Conservation (phyloP, 2,329 filamentous ascomycete species). For the Metarhizium robertsii region DNA sequence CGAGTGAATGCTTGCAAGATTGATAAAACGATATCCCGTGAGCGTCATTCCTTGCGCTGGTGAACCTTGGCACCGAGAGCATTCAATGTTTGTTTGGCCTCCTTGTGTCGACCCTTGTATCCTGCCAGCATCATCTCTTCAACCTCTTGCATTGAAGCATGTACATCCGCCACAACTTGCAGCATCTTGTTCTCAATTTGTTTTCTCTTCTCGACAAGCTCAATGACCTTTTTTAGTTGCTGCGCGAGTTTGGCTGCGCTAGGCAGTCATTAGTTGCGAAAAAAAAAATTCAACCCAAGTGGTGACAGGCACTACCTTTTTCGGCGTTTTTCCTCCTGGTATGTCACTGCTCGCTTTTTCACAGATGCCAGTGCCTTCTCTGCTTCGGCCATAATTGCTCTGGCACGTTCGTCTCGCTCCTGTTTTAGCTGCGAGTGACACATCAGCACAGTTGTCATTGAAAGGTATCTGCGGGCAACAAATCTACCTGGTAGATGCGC, state of each 20-base stretch:
- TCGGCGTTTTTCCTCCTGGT: constrained; percentile 14
- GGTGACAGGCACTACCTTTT: constrained; percentile 12
- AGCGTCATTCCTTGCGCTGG: not conserved
- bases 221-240: constrained; percentile 11
- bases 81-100: constrained; percentile 10
- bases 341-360: constrained; percentile 11
- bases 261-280: not conserved
- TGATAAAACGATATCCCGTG: not conserved
- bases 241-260: constrained; percentile 12
- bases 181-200: constrained; percentile 19
- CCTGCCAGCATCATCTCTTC: constrained; percentile 22
- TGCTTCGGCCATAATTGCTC: constrained; percentile 14
- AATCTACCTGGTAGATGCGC: constrained; percentile 16
- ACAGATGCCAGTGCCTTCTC: constrained; percentile 15
- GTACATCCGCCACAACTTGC: constrained; percentile 12
- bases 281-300: not conserved
- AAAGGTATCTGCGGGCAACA: not conserved
- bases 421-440: constrained; percentile 18
- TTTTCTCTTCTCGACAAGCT: constrained; percentile 14
- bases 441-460: not conserved
- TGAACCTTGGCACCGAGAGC: not conserved
- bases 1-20: not conserved
- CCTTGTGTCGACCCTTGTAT: constrained; percentile 17
- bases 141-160: constrained; percentile 11
- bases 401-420: constrained; percentile 18